A percentile compares a stretch with the other conserved stretches of the same genome.
Conservation (phyloP, 2,329 filamentous ascomycete genomes). For the Xylariales sp. region DNA sequence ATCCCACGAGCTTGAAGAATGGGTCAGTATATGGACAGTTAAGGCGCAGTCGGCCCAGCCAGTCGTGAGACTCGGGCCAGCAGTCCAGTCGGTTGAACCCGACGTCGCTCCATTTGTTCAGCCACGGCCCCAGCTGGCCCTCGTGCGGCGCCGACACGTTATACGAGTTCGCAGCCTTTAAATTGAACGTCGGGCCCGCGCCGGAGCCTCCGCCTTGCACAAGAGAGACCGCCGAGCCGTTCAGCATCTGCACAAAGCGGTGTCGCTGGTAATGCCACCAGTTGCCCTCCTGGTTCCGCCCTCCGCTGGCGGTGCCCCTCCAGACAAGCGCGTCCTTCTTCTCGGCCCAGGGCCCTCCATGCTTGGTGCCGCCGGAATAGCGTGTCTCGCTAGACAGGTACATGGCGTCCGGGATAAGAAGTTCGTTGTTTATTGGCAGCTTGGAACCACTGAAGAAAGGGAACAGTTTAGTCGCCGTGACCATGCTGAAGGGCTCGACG, state of each 20-base stretch:
- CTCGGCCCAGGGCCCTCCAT: slow-evolving; percentile 67
- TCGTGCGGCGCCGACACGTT: slow-evolving; percentile 53
- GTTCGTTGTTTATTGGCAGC: slow-evolving; percentile 69
- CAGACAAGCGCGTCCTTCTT: slow-evolving; percentile 69
- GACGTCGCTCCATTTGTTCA: slow-evolving; percentile 43
- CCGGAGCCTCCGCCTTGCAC: slow-evolving; percentile 56
- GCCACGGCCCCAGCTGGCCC: slow-evolving; percentile 44
- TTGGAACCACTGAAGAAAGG: slow-evolving; percentile 71
- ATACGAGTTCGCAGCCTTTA: slow-evolving; percentile 58
- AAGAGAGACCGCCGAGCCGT: slow-evolving; percentile 65
- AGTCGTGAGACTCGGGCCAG: slow-evolving; percentile 37
- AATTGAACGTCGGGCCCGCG: slow-evolving; percentile 60
- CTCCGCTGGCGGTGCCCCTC: slow-evolving; percentile 74
- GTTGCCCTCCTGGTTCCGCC: slow-evolving; percentile 62
- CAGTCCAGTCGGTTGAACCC: slow-evolving; percentile 49
- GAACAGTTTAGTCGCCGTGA: slow-evolving; percentile 62
- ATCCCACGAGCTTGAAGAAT: slow-evolving; percentile 39
- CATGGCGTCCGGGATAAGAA: slow-evolving; percentile 71
- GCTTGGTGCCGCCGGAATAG: slow-evolving; percentile 67
- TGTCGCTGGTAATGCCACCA: slow-evolving; percentile 79
- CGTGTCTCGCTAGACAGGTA: slow-evolving; percentile 69
- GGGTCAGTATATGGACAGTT: slow-evolving; percentile 46
- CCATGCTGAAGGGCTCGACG: slow-evolving; percentile 61
- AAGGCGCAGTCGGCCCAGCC: slow-evolving; percentile 27
- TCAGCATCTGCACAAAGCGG: slow-evolving; percentile 76